phyloP scores from a whole-genome alignment of 345 rosid genomes.

The Linum trigynum region DNA sequence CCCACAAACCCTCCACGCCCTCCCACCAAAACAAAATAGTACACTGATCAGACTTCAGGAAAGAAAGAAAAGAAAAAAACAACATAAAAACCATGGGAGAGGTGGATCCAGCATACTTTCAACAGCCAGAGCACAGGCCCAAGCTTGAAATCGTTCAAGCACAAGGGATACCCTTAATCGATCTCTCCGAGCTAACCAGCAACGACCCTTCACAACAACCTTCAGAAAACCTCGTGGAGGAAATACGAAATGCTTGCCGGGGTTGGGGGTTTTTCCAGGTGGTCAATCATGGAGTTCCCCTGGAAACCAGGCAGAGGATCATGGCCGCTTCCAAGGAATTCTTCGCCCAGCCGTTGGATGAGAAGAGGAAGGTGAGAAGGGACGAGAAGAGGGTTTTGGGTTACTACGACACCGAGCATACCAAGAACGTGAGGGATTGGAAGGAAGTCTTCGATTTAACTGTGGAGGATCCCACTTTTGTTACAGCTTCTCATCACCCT shows the following conservation, averaged over 20 bases:
- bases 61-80: neutral
- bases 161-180: slow-evolving; percentile 40
- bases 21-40: too few relatives aligned
- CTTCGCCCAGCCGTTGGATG: slow-evolving; percentile 39
- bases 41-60: neutral
- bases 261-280: slow-evolving; percentile 59
- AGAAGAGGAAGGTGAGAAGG: slow-evolving; percentile 44
- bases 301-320: slow-evolving; percentile 21
- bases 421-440: slow-evolving; percentile 61
- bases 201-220: neutral
- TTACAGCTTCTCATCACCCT: slow-evolving; percentile 39
- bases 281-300: slow-evolving; percentile 36
- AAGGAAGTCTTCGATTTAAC: slow-evolving; percentile 53
- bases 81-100: slow-evolving; percentile 22
- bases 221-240: slow-evolving; percentile 17
- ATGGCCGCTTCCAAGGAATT: slow-evolving; percentile 28
- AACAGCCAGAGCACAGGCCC: slow-evolving; percentile 35
- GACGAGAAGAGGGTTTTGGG: slow-evolving; percentile 42
- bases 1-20: too few relatives aligned
- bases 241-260: slow-evolving; percentile 43
- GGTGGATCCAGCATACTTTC: slow-evolving; percentile 39
- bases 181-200: slow-evolving; percentile 24
- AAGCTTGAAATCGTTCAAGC: slow-evolving; percentile 15
- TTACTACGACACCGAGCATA: slow-evolving; percentile 55
- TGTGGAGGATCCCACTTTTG: slow-evolving; percentile 35